phyloP scores from a whole-genome alignment of 495 filamentous ascomycete genomes.

The Talaromyces nanjingensis region DNA sequence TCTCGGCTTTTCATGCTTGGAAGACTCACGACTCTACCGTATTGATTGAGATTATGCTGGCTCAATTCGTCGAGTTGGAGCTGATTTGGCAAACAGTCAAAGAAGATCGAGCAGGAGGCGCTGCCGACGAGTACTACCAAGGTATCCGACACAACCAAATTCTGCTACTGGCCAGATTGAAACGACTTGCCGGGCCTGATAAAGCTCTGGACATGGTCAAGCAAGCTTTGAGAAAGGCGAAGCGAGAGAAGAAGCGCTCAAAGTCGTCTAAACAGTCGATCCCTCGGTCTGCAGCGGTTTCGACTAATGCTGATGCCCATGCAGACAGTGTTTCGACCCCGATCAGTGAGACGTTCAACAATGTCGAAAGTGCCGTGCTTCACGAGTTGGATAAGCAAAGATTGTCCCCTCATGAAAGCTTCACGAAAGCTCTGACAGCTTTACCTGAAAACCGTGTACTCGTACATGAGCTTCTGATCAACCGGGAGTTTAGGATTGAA shows the following conservation, averaged over 20 bases:
- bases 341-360: slow-evolving; percentile 37
- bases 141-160: slow-evolving; percentile 93
- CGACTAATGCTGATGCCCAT: slow-evolving; percentile 26
- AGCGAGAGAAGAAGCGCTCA: slow-evolving; percentile 54
- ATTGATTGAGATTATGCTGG: slow-evolving; percentile 88
- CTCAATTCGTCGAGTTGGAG: slow-evolving; percentile 91
- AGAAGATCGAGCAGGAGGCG: slow-evolving; percentile 74
- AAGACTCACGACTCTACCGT: slow-evolving; percentile 86
- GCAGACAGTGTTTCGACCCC: slow-evolving; percentile 38
- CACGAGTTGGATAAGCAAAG: slow-evolving; percentile 32
- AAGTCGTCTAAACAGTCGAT: slow-evolving; percentile 54
- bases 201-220: slow-evolving; percentile 74
- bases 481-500: slow-evolving; percentile 69
- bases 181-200: slow-evolving; percentile 80
- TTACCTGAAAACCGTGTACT: slow-evolving; percentile 79
- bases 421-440: slow-evolving; percentile 51
- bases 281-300: slow-evolving; percentile 37
- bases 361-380: slow-evolving; percentile 30
- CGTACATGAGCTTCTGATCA: slow-evolving; percentile 87
- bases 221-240: slow-evolving; percentile 73
- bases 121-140: slow-evolving; percentile 81
- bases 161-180: slow-evolving; percentile 78
- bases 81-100: slow-evolving; percentile 97
- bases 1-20: slow-evolving; percentile 91
- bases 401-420: slow-evolving; percentile 34